These are phyloP conservation scores for Solanum sejunctum DNA, from an alignment of 257 asterid species.

Conservation along the genomic window DNA sequence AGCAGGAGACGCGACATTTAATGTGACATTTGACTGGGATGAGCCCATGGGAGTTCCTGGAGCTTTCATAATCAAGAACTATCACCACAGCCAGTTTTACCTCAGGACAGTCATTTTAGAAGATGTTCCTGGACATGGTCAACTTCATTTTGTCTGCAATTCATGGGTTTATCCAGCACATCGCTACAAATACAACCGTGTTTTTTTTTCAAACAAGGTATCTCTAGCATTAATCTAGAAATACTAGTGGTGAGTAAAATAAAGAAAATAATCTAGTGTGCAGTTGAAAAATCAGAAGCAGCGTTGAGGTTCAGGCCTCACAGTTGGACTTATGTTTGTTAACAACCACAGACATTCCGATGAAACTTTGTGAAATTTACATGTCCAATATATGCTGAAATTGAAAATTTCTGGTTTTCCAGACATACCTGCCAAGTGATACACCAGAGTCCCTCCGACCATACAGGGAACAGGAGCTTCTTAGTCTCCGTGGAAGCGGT, in stretches of 20 bases:
- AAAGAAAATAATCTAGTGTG: background rate
- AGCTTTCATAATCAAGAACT: conserved; percentile 54
- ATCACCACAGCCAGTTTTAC: conserved; percentile 63
- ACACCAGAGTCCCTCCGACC: conserved; percentile 56
- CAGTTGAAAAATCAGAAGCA: background rate
- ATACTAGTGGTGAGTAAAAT: background rate
- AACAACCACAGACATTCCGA: background rate
- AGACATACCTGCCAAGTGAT: conserved; percentile 57
- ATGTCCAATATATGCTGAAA: background rate
- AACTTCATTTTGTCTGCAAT: conserved; percentile 55
- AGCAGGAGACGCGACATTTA: conserved; percentile 39
- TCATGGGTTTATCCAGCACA: conserved; percentile 80
- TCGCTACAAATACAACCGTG: conserved; percentile 48
- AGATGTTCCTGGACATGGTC: conserved; percentile 56
- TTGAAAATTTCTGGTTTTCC: background rate
- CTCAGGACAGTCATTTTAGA: conserved; percentile 52
- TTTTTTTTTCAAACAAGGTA: conserved; percentile 77
- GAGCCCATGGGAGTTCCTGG: conserved; percentile 63
- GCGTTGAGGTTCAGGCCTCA: background rate
- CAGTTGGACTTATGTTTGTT: background rate
- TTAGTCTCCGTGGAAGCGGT: conserved; percentile 55
- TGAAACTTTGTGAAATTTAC: background rate
- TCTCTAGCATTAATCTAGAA: background rate
- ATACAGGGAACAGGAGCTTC: conserved; percentile 66
- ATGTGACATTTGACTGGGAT: conserved; percentile 52